These are phyloP conservation scores for Coelastrella sp. DNA, from an alignment of 139 green algal species.

Conservation along the genomic window DNA sequence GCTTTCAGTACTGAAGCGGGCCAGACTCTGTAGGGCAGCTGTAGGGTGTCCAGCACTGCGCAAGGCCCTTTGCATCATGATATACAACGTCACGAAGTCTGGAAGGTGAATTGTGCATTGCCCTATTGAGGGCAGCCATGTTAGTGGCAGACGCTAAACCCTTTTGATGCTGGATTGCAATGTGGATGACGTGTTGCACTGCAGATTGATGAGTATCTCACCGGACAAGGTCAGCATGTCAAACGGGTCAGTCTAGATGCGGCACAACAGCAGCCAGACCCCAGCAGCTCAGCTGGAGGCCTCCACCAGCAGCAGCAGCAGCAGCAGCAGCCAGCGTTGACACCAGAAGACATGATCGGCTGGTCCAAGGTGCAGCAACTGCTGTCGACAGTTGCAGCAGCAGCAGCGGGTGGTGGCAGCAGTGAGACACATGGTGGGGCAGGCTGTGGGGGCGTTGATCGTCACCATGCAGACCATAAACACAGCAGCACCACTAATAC, in stretches of 20 bases:
- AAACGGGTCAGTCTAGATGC: slow-evolving; percentile 6
- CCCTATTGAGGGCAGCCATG: too few relatives aligned
- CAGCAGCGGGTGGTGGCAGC: not conserved
- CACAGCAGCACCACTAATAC: not conserved
- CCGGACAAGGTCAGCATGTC: slow-evolving; percentile 9
- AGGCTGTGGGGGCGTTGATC: not conserved
- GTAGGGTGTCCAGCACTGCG: too few relatives aligned
- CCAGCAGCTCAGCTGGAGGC: not conserved
- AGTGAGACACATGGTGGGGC: not conserved
- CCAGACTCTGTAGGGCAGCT: too few relatives aligned
- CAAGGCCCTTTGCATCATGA: too few relatives aligned
- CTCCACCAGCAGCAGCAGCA: not conserved
- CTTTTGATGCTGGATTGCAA: not conserved
- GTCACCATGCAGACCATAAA: not conserved
- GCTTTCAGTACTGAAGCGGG: too few relatives aligned
- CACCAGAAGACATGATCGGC: slow-evolving; percentile 40
- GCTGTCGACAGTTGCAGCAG: slow-evolving; percentile 33
- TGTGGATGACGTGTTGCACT: too few relatives aligned
- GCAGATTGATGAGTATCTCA: slow-evolving; percentile 42
- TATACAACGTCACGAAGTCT: too few relatives aligned
- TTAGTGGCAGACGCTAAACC: not conserved
- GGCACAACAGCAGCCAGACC: not conserved
- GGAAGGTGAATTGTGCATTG: too few relatives aligned
- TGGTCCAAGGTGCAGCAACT: slow-evolving; percentile 50
- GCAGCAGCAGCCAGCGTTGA: slow-evolving; percentile 22